Evolutionary conservation across 148 eudicot species (phyloP).

Genomic region (Chenopodium berlandieri): DNA sequence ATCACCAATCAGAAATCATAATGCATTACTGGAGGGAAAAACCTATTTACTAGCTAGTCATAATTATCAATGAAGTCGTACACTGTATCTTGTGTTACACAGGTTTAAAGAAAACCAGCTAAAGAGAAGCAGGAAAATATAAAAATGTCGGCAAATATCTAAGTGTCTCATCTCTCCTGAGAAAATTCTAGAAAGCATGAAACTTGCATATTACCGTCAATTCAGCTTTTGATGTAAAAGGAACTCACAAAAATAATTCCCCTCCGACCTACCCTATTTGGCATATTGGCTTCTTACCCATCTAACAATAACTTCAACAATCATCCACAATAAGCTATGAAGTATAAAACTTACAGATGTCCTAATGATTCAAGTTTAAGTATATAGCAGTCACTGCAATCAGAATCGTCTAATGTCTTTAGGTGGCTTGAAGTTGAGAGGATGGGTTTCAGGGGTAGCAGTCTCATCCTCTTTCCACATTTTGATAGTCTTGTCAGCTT

Average conservation of each 20-base stretch:
- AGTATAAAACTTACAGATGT: neutral
- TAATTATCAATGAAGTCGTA: neutral
- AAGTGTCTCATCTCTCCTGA: neutral
- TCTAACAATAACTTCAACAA: neutral
- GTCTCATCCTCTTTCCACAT: slow-evolving; percentile 98
- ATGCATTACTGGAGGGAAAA: neutral
- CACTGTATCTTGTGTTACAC: neutral
- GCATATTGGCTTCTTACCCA: no score
- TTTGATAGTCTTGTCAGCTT: slow-evolving; percentile 97
- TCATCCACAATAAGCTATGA: neutral
- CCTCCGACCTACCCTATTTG: neutral
- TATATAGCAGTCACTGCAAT: neutral
- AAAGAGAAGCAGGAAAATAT: neutral
- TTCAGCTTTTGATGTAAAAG: neutral
- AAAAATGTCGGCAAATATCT: neutral
- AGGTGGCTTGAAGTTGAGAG: slow-evolving; percentile 88
- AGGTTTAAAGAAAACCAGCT: neutral
- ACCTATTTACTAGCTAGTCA: neutral
- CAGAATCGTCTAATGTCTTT: slow-evolving; percentile 81
- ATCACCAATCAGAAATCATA: neutral
- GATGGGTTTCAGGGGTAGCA: slow-evolving; percentile 94
- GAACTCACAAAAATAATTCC: neutral
- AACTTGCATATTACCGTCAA: neutral
- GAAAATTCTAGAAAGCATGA: neutral
- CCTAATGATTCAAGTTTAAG: neutral